Evolutionary conservation across 2,329 filamentous ascomycete species (phyloP).

Genomic region (Beauveria asiatica): DNA sequence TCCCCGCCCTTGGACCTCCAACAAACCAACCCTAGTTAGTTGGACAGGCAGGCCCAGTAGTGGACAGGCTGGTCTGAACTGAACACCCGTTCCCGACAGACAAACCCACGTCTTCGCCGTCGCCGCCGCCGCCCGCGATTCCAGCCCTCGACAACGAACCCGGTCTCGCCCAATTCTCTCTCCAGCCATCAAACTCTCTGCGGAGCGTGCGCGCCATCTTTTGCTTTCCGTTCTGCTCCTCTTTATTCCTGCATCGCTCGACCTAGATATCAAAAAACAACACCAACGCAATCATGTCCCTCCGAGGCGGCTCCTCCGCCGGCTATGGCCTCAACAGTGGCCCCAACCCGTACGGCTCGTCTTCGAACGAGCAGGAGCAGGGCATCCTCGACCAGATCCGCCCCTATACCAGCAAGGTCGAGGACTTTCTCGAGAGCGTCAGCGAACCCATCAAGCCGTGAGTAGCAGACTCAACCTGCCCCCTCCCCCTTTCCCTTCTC

Average conservation of each 20-base stretch:
- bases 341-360: constrained; percentile 57
- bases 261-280: neutral
- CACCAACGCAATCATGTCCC: constrained; percentile 25
- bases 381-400: constrained; percentile 70
- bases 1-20: neutral
- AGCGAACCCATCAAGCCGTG: constrained; percentile 93
- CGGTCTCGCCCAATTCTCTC: neutral
- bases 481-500: neutral
- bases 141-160: neutral
- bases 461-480: constrained; percentile 16
- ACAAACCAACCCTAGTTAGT: neutral
- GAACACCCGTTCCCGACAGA: no score
- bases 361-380: constrained; percentile 50
- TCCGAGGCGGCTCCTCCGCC: constrained; percentile 56
- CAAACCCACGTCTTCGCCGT: neutral
- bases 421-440: constrained; percentile 80
- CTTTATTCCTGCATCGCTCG: constrained; percentile 1
- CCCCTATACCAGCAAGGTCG: constrained; percentile 95
- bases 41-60: neutral
- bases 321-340: constrained; percentile 77
- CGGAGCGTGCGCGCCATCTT: neutral
- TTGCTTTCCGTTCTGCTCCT: neutral
- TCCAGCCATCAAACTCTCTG: neutral
- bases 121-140: neutral
- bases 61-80: constrained; percentile 12